Base-by-base conservation (phyloP, 2,329 filamentous ascomycete species). In the Alternaria gaisen region DNA sequence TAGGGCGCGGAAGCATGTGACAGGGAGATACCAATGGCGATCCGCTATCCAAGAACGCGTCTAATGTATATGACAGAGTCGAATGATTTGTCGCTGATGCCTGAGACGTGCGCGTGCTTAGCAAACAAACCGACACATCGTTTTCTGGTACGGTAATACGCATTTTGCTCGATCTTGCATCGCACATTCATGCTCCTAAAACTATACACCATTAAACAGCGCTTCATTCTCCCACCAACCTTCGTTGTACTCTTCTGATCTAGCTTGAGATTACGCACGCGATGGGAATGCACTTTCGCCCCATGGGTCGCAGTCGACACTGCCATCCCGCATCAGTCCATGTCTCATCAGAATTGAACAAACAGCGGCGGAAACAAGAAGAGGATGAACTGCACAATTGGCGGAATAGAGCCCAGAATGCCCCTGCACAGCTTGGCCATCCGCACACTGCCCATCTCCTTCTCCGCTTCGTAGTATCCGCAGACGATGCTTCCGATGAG, bases 1-100 rank as follows among this genome's bases (percentile, higher is more conserved):
- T 68, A 67, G 51, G 50, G 57, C 66, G 64, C 68, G 63, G 46
- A 28, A 18, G 60, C 68, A 55, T 20, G 57, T 72, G 70, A 72
- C 52, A 53, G 26, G 38, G 46, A 38, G 32, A 50, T 36, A 32
- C 30, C 22, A 26, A 18, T 38, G 20, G 14, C 9, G 22, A 50
- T 48, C 30, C 20, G 9, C 30, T 8, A 28, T 34, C 10, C 12
- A 38, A 22, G 22, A 11, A 24, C 46, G 20, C 1, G 4, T 22
- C 30, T 24, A 11, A 12, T 48, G 9, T n/a, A 14, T 36, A 22
- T 48, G 4, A 34, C 30, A 22, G 16, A 22, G 32, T 32, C 30
- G 8, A 16, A 4, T 22, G 34, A n/a, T 34, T 36, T 34, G 44
- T 48, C 12, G 18, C 4, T 20, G n/a, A 36, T 12, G 14, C 30